phyloP scores from a whole-genome alignment of 139 green algal genomes.

The Zygnema circumcarinatum region DNA sequence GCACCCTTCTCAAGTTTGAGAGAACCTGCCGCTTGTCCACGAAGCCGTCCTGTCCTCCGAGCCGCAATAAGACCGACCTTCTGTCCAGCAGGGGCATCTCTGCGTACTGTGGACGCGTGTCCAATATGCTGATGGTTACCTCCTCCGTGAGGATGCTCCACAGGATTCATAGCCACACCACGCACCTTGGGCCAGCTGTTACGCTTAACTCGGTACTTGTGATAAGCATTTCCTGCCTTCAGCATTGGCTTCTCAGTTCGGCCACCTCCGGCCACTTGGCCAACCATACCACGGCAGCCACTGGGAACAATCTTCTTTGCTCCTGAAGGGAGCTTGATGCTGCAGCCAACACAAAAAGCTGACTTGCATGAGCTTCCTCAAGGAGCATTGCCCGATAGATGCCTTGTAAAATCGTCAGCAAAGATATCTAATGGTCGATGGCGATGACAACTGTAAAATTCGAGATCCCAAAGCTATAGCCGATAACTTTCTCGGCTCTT shows the following conservation, averaged over 20 bases:
- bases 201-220: slow-evolving; percentile 97
- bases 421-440: no score
- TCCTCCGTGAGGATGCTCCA: slow-evolving; percentile 99
- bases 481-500: no score
- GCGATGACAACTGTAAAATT: no score
- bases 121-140: slow-evolving; percentile 99
- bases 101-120: slow-evolving; percentile 93
- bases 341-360: no score
- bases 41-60: slow-evolving; percentile 75
- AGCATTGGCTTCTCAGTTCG: slow-evolving; percentile 99
- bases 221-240: slow-evolving; percentile 94
- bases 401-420: no score
- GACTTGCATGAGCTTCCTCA: no score
- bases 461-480: no score
- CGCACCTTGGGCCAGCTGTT: slow-evolving; percentile 87
- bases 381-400: no score
- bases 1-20: slow-evolving; percentile 53
- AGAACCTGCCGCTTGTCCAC: slow-evolving; percentile 55
- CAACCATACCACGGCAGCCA: slow-evolving; percentile 91
- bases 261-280: slow-evolving; percentile 95
- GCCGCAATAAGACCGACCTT: slow-evolving; percentile 89
- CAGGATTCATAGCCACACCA: slow-evolving; percentile 99
- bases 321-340: slow-evolving; percentile 97
- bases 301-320: slow-evolving; percentile 96
- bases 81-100: slow-evolving; percentile 83